Evolutionary conservation across 352 stramenopile species (phyloP), one percentile per base, ranked within the genome.

Genomic region (Phytophthora syringae): DNA sequence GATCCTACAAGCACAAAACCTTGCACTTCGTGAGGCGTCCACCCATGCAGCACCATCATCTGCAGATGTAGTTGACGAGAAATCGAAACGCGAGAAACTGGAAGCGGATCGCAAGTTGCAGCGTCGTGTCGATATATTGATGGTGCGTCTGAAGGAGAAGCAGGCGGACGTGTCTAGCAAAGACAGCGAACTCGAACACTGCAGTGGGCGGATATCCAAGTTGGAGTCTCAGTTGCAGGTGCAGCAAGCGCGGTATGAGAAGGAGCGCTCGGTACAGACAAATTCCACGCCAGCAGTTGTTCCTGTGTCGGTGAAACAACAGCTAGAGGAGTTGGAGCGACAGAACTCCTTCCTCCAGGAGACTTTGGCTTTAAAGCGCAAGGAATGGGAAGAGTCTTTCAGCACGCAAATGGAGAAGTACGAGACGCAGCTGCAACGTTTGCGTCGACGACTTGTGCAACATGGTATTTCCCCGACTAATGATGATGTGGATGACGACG

Each of bases 1-100:
- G 27, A 68, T 95, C 0, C 60, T 94, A 0, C 70, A 94, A 40
- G 86, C 85, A 3, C 84, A 97, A 50, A 96, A 97, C 36, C 49
- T 83, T n/a, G 90, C 86, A n/a, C 40, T 96, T 12, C 84, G 84
- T 7, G 77, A 92, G 21, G 77, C 70, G 47, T 44, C 67, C 25
- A 34, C 43, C 21, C 20, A 52, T 5, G 21, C 34, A 7, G 15
- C 61, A 43, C n/a, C 49, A 5, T 22, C 37, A 4, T 22, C 47
- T 7, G 27, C 42, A 15, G 36, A 55, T 49, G 27, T 44, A 22
- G 30, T 18, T 28, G 54, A 59, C n/a, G 49, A 52, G 22, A 68
- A 52, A 18, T 20, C 43, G 48, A 70, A 48, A 56, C 57, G 43
- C 40, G 72, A 58, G 50, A 77, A 80, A 22, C 86, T 88, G 70